Evolutionary conservation across 805 yeast species (phyloP).

Genomic region (Candida piceae): DNA sequence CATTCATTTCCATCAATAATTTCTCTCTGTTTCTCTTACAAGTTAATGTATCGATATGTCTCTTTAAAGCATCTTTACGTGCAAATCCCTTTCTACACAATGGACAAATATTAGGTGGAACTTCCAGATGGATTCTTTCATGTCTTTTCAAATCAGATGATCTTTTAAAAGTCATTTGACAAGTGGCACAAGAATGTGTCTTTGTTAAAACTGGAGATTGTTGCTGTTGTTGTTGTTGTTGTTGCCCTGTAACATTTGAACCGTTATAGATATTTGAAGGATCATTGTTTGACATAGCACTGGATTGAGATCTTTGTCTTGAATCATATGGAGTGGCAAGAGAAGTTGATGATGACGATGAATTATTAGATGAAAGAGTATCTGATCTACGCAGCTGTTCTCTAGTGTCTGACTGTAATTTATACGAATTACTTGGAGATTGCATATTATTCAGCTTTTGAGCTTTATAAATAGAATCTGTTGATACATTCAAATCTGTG

Average conservation of each 20-base stretch:
- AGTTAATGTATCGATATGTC: conserved; percentile 71
- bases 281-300: background rate
- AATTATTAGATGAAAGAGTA: no score
- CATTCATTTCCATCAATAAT: conserved; percentile 22
- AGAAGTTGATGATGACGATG: no score
- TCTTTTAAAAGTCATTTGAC: conserved; percentile 60
- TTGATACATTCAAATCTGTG: background rate
- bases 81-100: conserved; percentile 81
- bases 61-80: conserved; percentile 72
- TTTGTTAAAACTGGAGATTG: conserved; percentile 3
- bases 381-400: background rate
- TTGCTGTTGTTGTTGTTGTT: background rate
- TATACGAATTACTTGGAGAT: conserved; percentile 13
- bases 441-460: conserved; percentile 3
- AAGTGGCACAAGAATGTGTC: conserved; percentile 46
- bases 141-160: conserved; percentile 70
- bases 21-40: conserved; percentile 68
- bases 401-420: background rate
- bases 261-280: background rate
- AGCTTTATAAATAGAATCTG: conserved; percentile 5
- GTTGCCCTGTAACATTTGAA: background rate
- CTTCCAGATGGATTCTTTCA: conserved; percentile 66
- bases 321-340: background rate
- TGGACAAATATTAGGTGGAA: conserved; percentile 71
- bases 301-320: no score